Base-by-base conservation (phyloP, 2,329 filamentous ascomycete genomes). In the Annulohypoxylon truncatum region DNA sequence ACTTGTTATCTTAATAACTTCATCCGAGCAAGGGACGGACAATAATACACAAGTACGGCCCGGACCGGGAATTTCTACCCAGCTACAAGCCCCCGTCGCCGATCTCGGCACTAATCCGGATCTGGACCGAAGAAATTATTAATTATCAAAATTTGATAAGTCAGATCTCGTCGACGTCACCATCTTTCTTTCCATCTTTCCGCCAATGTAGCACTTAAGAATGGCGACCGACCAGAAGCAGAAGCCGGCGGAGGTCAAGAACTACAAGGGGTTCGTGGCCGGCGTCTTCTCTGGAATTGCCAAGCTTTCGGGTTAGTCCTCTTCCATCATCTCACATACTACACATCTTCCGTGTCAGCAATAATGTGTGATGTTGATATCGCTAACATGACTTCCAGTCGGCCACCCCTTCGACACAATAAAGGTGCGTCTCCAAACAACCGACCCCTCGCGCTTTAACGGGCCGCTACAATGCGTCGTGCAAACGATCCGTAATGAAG, bases 261-360 rank as follows among this genome's bases (percentile, higher is more conserved):
- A 92, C 77, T 98, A 97, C 83, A 94, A 93, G 75, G 96, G 95
- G n/a, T 99, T 98, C 77, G 93, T 97, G 26, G 96, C 93, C 0
- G 96, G 96, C n/a, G 89, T 97, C 5, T 97, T 97, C 77, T 97
- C 93, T 35, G 96, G 96, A 22, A 91, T 98, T 75, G 90, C 94
- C 63, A 98, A 98, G 82, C 82, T 97, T 62, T 89, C 87, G 74
- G 93, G 93, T 95, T 80, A 72, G 86, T 81, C 7, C 24, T 13
- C 38, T 22, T 26, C 15, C 26, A 10, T 12, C 29, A 31, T 31
- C 29, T 31, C 13, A 31, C 29, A 31, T 31, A 2, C 28, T 33
- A 20, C 15, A 12, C 15, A 22, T 29, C 20, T 10, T 6, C n/a
- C n/a, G n/a, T n/a, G n/a, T n/a, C n/a, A 13, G 15, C 6, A 38